Base-by-base conservation (phyloP, 345 rosid genomes). In the Murraya koenigii region DNA sequence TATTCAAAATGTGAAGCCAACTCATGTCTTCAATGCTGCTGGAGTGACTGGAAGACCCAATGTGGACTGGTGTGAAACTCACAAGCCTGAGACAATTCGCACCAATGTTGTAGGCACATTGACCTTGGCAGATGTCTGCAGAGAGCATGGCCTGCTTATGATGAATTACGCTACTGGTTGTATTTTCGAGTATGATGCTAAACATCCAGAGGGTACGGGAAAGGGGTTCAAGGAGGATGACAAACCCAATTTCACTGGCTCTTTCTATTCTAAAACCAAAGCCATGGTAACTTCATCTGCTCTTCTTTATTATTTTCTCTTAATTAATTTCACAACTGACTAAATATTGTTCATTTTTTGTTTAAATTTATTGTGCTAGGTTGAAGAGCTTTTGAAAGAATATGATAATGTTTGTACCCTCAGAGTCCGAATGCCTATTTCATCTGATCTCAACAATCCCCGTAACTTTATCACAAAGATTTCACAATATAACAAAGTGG, bases 261-360 rank as follows among this genome's bases (percentile, higher is more conserved):
- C 97, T 67, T 92, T 90, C 85, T 90, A 92, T 77, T 92, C 97
- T 20, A 92, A 90, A 83, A 92, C 97, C 78, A 89, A 92, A 82
- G 93, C 97, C 75, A 88, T 89, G 93, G 97, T 92, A 82, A 62
- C 6, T 38, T 61, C 59, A 7, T n/a, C 41, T 20, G 61, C 35
- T 30, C 7, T 47, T 19, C 15, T 25, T 33, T 8, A 52, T 66
- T n/a, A 20, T 25, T 75, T 66, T 35, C 36, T 26, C 11, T n/a
- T 7, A 19, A 56, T 63, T n/a, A 4, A 23, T 54, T 62, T 65
- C 33, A 32, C 55, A 30, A 25, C 71, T 5, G 30, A 73, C 44
- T 66, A 8, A 33, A 52, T 19, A 11, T 38, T 58, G 6, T 60
- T n/a, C 38, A 36, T 11, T 62, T 62, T 62, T 6, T 30, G 30